Conservation (phyloP, 345 rosid genomes). For the Clausena lansium region DNA sequence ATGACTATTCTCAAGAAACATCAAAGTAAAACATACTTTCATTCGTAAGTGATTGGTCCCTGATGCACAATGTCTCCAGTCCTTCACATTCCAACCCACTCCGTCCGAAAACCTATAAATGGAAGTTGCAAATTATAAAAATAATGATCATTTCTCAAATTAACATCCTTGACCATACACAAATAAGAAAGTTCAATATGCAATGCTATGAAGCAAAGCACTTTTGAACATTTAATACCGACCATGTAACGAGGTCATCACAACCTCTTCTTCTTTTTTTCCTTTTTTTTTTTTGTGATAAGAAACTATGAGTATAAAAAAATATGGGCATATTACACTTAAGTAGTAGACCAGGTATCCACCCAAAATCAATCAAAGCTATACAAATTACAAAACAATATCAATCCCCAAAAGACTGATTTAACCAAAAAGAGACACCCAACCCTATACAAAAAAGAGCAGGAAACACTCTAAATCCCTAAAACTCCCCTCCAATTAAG, state of each 20-base stretch:
- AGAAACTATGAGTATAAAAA: too few species aligned
- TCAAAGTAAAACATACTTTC: constrained; percentile 53
- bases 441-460: too few species aligned
- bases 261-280: not conserved
- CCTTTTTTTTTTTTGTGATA: too few species aligned
- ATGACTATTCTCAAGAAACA: constrained; percentile 6
- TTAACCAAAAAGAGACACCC: too few species aligned
- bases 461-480: too few species aligned
- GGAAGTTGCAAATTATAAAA: constrained; percentile 17
- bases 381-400: too few species aligned
- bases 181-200: constrained; percentile 12
- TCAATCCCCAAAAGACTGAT: too few species aligned
- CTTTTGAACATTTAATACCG: not conserved
- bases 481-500: too few species aligned
- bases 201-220: not conserved
- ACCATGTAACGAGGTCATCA: not conserved
- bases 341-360: too few species aligned
- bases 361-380: too few species aligned
- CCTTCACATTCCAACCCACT: constrained; percentile 73
- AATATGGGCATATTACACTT: too few species aligned
- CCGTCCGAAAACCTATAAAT: constrained; percentile 56
- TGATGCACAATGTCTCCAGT: constrained; percentile 62
- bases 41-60: constrained; percentile 70
- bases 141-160: not conserved
- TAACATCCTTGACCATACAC: constrained; percentile 11